Evolutionary conservation across 2,329 filamentous ascomycete genomes (phyloP), one percentile per base, ranked within the genome.

Genomic region (Cercospora citrullina): DNA sequence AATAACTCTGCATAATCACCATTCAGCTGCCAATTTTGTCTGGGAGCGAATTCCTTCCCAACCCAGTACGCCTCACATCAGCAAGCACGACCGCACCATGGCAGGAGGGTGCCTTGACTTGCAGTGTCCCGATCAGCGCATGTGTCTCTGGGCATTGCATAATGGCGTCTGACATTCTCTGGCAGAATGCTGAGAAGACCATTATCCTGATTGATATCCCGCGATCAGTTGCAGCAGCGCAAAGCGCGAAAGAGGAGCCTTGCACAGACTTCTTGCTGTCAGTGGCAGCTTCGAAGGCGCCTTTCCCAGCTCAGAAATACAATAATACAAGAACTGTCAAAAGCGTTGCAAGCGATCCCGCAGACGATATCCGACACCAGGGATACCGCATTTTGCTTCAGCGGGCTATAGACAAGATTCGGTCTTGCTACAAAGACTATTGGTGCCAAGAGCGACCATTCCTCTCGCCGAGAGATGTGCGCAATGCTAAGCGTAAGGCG

Each of bases 151-250:
- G 33, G 14, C 8, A 36, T 36, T 4, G 33, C 33, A 36, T 36
- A 36, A 36, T 36, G 33, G 33, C 33, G 33, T 39, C 33, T 39
- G 33, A 39, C 14, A 39, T 90, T 23, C 77, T 90, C 48, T 90
- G 85, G 78, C 81, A 84, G 67, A 87, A 84, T 70, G 73, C 77
- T 1, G 79, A 82, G 4, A 75, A 79, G 60, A 82, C 84, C 57
- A 78, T 89, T 63, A 81, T 87, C 23, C 77, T 93, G 28, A 77
- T 93, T 62, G 91, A 94, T 74, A 86, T 93, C 57, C 90, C 91
- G 26, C 81, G 83, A 18, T 91, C 91, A 1, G 86, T 93, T 45
- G 88, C 91, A 71, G 83, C 87, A 68, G 87, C 87, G 18, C 91
- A 93, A 78, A 83, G 84, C 36, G 80, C 80, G 12, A 76, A 80